Evolutionary conservation across 768 basidiomycete species (phyloP), one percentile per base, ranked within the genome.

Genomic region (Termitomyces sp.): DNA sequence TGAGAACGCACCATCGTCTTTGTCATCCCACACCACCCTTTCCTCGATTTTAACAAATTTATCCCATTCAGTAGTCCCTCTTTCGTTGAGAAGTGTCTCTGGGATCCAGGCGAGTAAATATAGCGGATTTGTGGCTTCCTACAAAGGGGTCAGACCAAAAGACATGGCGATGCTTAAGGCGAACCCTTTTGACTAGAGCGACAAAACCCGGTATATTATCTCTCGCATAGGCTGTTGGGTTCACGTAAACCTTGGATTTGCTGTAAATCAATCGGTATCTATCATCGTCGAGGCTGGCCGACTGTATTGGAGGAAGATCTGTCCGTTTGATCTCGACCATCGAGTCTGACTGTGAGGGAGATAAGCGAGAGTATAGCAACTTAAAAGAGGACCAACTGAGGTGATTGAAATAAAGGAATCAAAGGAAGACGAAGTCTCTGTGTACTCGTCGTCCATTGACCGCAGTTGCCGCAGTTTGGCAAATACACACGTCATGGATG

Each of bases 131-230:
- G 78, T 67, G 32, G 84, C 85, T 67, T 91, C 91, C 89, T 91
- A 56, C 36, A 43, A 38, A 56, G 35, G 45, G 54, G 46, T 36
- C 15, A 39, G 53, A 50, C 41, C 46, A 46, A 44, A 44, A 4
- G 38, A 29, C 25, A 31, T 33, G 29, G 33, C 27, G 35, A 38
- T 9, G 49, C n/a, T n/a, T n/a, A 53, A 50, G 59, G 51, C 52
- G 33, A n/a, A 93, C 93, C 64, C 88, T 82, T 75, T 94, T 92
- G 18, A 98, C 94, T 54, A 99, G 78, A 15, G 89, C 86, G 7
- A 94, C 85, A 67, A 96, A 98, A 1, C 97, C 97, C 3, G 92
- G 85, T 33, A 98, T 91, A 69, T 98, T 96, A 70, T 98, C 97
- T 64, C 89, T 80, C 2, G 89, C 79, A 68, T 94, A 95, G 3